Conservation (phyloP, 2,329 filamentous ascomycete genomes). For the Alternaria postmessia region DNA sequence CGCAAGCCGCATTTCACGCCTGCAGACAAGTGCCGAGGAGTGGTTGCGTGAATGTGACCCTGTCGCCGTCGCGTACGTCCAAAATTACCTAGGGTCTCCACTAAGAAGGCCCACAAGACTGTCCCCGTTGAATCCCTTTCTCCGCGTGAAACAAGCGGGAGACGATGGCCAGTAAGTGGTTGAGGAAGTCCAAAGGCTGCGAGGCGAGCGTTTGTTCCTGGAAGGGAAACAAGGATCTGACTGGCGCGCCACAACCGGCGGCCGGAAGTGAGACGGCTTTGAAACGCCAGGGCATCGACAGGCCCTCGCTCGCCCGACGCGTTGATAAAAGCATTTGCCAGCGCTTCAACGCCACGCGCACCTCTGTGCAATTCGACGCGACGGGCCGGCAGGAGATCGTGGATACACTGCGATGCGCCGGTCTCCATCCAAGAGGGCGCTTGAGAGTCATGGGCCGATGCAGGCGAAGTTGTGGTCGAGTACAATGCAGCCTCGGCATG, state of each 20-base stretch:
- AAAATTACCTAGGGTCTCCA: constrained; percentile 32
- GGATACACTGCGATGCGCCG: constrained; percentile 27
- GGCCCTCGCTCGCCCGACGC: constrained; percentile 33
- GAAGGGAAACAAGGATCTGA: constrained; percentile 24
- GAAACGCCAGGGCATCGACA: constrained; percentile 22
- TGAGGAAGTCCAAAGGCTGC: constrained; percentile 34
- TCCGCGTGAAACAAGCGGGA: constrained; percentile 46
- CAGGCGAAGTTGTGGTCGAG: background rate
- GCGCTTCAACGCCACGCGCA: constrained; percentile 41
- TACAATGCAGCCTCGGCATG: constrained; percentile 1
- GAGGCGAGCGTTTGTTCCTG: constrained; percentile 40
- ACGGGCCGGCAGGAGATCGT: constrained; percentile 37
- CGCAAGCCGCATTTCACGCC: constrained; percentile 33
- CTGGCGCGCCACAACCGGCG: constrained; percentile 40
- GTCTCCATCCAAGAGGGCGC: constrained; percentile 8
- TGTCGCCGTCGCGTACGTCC: constrained; percentile 33
- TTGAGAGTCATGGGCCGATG: constrained; percentile 14
- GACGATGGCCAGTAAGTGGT: constrained; percentile 38
- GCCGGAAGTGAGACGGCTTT: constrained; percentile 32
- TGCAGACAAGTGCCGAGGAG: constrained; percentile 25
- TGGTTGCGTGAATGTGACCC: constrained; percentile 40
- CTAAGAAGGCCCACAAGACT: constrained; percentile 35
- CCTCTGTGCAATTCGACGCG: constrained; percentile 31
- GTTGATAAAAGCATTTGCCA: constrained; percentile 23
- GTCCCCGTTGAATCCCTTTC: constrained; percentile 28